Percentiles rank a stretch among this genome's conserved stretches.
Evolutionary conservation across 306 rosid species (phyloP).

Genomic region (Dryas alaskensis): DNA sequence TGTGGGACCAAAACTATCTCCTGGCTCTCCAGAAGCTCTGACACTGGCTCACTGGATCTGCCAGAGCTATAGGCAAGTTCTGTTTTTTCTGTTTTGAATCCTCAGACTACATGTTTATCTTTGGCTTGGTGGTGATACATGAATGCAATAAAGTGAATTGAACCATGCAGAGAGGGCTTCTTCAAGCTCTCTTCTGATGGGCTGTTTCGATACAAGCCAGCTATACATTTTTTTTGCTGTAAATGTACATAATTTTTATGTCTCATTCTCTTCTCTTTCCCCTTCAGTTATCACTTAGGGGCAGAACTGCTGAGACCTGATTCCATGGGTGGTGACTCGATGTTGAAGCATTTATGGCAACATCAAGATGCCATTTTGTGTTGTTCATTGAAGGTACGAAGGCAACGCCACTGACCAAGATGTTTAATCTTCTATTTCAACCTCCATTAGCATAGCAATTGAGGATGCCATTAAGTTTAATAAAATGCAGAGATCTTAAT

Average conservation of each 20-base stretch:
- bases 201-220: not conserved
- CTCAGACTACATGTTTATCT: not conserved
- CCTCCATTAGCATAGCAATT: not conserved
- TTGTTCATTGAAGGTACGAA: constrained; percentile 70
- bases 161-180: not conserved
- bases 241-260: not conserved
- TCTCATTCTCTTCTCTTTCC: not conserved
- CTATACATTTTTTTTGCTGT: not conserved
- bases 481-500: not conserved
- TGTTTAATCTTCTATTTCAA: not conserved
- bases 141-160: not conserved
- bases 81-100: not conserved
- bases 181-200: not conserved
- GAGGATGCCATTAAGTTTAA: not conserved
- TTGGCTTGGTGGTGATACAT: not conserved
- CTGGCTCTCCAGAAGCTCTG: constrained; percentile 85
- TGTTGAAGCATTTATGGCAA: constrained; percentile 80
- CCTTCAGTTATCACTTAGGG: constrained; percentile 64
- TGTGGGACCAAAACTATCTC: constrained; percentile 62
- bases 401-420: not conserved
- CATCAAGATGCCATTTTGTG: constrained; percentile 93
- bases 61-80: constrained; percentile 78
- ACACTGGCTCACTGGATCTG: constrained; percentile 90
- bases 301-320: constrained; percentile 63
- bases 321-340: constrained; percentile 51